A percentile compares a stretch with the other conserved stretches of the same genome.
phyloP scores from a whole-genome alignment of 257 asterid genomes.

The Primulina eburnea region DNA sequence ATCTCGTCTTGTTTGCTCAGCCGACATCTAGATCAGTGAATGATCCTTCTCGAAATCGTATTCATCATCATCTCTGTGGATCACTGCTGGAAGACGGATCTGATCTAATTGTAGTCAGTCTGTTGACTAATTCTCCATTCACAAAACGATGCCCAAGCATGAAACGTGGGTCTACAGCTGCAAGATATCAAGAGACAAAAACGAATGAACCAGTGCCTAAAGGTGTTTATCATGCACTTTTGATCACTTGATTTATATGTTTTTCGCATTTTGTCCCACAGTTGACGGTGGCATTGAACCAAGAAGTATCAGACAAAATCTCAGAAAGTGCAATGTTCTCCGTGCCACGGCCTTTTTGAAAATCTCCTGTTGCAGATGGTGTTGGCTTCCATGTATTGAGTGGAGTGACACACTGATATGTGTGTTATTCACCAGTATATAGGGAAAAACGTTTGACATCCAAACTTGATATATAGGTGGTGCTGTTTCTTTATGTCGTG shows the following conservation, averaged over 20 bases:
- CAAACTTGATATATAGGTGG: not conserved
- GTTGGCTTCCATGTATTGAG: not conserved
- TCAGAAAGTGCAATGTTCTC: too few species aligned
- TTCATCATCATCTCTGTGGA: slow-evolving; percentile 73
- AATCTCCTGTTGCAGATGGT: not conserved
- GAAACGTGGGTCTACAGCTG: slow-evolving; percentile 37
- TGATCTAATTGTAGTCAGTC: slow-evolving; percentile 46
- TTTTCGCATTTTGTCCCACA: not conserved
- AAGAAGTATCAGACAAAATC: too few species aligned
- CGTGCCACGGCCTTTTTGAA: not conserved
- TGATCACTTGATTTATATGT: not conserved
- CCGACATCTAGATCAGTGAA: slow-evolving; percentile 53
- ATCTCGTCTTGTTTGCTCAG: slow-evolving; percentile 34
- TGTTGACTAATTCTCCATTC: slow-evolving; percentile 40
- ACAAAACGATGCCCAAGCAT: slow-evolving; percentile 41
- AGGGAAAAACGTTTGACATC: not conserved
- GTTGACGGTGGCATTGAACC: too few species aligned
- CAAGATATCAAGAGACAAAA: slow-evolving; percentile 37
- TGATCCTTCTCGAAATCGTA: slow-evolving; percentile 58
- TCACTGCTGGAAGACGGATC: slow-evolving; percentile 62
- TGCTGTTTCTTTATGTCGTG: not conserved
- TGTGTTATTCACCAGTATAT: not conserved
- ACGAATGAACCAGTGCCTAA: slow-evolving; percentile 26
- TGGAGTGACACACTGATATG: not conserved
- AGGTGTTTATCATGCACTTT: not conserved